Evolutionary conservation across 352 stramenopile species (phyloP).

Genomic region (Pythium insidiosum): DNA sequence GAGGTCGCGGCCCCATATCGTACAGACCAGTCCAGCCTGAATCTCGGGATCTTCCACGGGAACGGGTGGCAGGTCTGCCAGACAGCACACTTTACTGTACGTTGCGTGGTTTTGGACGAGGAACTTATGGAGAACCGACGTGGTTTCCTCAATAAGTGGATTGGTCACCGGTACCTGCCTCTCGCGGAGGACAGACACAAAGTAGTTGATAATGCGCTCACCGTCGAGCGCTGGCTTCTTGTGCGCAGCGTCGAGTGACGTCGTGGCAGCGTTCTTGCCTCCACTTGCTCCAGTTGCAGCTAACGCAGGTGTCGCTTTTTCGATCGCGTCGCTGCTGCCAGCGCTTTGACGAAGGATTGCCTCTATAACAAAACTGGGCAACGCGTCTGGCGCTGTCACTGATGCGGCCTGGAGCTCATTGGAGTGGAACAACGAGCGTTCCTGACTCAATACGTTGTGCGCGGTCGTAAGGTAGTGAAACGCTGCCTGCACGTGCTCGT

Average conservation of each 20-base stretch:
- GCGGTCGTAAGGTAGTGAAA: slow-evolving; percentile 66
- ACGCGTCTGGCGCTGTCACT: slow-evolving; percentile 29
- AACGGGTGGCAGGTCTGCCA: slow-evolving; percentile 31
- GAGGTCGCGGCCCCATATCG: slow-evolving; percentile 47
- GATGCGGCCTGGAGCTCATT: slow-evolving; percentile 46
- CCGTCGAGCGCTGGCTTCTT: slow-evolving; percentile 10
- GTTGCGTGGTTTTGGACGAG: slow-evolving; percentile 46
- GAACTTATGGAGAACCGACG: slow-evolving; percentile 40
- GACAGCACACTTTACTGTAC: slow-evolving; percentile 46
- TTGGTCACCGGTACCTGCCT: slow-evolving; percentile 26
- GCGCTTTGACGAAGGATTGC: too few species aligned
- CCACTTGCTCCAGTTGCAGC: neutral
- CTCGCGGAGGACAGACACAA: slow-evolving; percentile 39
- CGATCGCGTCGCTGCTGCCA: too few species aligned
- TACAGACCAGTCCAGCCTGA: slow-evolving; percentile 41
- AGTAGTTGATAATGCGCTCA: slow-evolving; percentile 46
- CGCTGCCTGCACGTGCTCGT: slow-evolving; percentile 53
- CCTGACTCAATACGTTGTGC: slow-evolving; percentile 27
- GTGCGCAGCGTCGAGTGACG: neutral
- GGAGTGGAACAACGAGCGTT: slow-evolving; percentile 44
- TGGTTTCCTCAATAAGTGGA: slow-evolving; percentile 23
- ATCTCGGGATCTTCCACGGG: slow-evolving; percentile 48
- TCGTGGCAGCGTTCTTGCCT: neutral
- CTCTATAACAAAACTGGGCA: slow-evolving; percentile 30
- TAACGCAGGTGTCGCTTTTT: slow-evolving; percentile 6